Evolutionary conservation across 163 green algal genomes (phyloP).

Genomic region (Prototheca cutis): DNA sequence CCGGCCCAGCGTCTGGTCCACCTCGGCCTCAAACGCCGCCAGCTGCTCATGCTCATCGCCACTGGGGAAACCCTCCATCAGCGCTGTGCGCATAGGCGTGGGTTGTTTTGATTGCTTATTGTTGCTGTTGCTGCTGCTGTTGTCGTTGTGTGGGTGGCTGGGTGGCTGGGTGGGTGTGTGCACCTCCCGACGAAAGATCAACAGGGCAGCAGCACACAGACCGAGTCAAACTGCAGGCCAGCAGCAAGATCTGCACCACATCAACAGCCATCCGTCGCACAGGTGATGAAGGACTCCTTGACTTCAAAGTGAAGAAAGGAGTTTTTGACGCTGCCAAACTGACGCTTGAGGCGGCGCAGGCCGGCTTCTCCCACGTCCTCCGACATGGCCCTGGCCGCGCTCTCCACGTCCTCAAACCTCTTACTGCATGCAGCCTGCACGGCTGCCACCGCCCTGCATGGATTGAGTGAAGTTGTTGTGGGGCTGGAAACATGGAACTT

Average conservation of each 20-base stretch:
- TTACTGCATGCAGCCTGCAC: background rate
- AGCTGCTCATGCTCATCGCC: slow-evolving; percentile 35
- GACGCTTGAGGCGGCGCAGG: slow-evolving; percentile 35
- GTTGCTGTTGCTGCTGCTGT: too few relatives aligned
- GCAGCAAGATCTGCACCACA: too few relatives aligned
- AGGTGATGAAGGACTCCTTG: slow-evolving; percentile 44
- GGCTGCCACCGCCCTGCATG: slow-evolving; percentile 18
- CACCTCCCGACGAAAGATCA: too few relatives aligned
- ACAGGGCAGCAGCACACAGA: too few relatives aligned
- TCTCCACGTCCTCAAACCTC: slow-evolving; percentile 14
- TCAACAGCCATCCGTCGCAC: too few relatives aligned
- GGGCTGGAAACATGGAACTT: too few relatives aligned
- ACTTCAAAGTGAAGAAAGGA: slow-evolving; percentile 47
- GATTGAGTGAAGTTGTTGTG: too few relatives aligned
- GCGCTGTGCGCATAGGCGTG: slow-evolving; percentile 23
- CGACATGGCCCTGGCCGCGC: slow-evolving; percentile 19
- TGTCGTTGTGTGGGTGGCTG: too few relatives aligned
- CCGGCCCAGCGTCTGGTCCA: slow-evolving; percentile 18
- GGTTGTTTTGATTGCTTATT: too few relatives aligned
- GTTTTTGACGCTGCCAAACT: slow-evolving; percentile 52
- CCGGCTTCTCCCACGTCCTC: slow-evolving; percentile 35
- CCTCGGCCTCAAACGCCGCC: slow-evolving; percentile 30
- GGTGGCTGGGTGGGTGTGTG: too few relatives aligned
- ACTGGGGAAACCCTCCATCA: slow-evolving; percentile 35
- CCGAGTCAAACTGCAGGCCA: too few relatives aligned